Evolutionary conservation across 768 basidiomycete species (phyloP).

Genomic region (Lactarius psammicola): DNA sequence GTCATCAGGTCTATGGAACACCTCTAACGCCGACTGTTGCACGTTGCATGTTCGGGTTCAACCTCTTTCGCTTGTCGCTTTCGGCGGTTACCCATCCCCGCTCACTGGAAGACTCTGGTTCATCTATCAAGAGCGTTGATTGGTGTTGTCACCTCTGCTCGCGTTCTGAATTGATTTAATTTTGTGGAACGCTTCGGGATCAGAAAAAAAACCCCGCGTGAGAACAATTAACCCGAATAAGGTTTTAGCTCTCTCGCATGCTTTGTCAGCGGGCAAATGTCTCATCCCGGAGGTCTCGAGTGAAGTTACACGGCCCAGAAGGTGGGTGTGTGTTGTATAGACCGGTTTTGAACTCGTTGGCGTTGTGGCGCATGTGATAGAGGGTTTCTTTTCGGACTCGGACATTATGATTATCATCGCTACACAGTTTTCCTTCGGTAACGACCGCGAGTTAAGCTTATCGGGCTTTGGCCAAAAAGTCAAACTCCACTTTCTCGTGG

Average conservation of each 20-base stretch:
- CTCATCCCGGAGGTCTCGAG: too few species aligned
- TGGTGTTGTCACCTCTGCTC: background rate
- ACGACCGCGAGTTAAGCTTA: background rate
- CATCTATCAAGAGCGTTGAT: background rate
- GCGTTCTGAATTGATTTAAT: background rate
- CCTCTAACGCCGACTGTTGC: too few species aligned
- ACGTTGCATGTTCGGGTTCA: background rate
- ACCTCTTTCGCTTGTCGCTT: background rate
- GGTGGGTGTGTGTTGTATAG: too few species aligned
- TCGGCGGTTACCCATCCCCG: background rate
- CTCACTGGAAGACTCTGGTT: background rate
- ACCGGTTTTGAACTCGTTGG: background rate
- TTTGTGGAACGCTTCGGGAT: background rate
- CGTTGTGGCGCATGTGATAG: background rate
- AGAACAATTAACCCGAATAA: background rate
- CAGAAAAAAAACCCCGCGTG: background rate
- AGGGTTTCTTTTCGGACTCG: background rate
- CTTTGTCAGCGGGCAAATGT: background rate
- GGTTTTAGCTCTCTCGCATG: background rate
- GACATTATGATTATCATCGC: background rate
- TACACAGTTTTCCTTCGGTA: background rate
- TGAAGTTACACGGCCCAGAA: too few species aligned
- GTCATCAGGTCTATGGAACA: too few species aligned
- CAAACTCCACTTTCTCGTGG: background rate
- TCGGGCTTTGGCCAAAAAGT: background rate